A percentile compares a stretch with the other conserved stretches of the same genome.
These are phyloP conservation scores for Rhizophagus prolifer DNA, from an alignment of 192 early-diverging fungal genomes.

Conservation along the genomic window DNA sequence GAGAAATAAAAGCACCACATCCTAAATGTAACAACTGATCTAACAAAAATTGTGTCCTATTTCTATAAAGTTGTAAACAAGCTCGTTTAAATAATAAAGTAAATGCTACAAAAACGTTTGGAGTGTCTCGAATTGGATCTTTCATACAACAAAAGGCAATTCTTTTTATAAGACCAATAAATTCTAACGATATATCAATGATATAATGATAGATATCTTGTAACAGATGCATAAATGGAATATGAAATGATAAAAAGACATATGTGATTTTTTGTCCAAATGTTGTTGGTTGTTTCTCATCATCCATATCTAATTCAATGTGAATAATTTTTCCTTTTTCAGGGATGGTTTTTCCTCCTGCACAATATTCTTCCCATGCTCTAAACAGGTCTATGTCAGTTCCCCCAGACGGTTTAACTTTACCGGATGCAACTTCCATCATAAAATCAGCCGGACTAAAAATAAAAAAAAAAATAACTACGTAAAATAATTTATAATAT, in stretches of 20 bases:
- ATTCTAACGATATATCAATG: background rate
- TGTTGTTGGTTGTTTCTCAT: background rate
- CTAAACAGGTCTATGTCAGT: conserved; percentile 44
- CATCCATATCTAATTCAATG: background rate
- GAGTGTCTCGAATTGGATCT: conserved; percentile 49
- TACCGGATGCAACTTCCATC: conserved; percentile 67
- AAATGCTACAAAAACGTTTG: conserved; percentile 48
- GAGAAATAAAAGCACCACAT: conserved; percentile 53
- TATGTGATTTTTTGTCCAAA: background rate
- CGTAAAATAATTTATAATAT: background rate
- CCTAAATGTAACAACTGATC: conserved; percentile 57
- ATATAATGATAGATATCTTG: background rate
- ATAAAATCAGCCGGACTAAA: conserved; percentile 57
- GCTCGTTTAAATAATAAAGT: conserved; percentile 44
- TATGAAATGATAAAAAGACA: background rate
- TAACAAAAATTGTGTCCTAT: conserved; percentile 42
- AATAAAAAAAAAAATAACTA: background rate
- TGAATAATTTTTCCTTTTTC: background rate
- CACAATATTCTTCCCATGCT: conserved; percentile 51
- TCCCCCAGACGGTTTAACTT: conserved; percentile 40
- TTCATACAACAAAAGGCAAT: conserved; percentile 25
- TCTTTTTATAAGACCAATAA: background rate
- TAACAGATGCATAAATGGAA: background rate
- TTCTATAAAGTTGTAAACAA: conserved; percentile 54
- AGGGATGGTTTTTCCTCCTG: conserved; percentile 28